These are phyloP conservation scores for Sungouiella blattae DNA, from an alignment of 805 yeast species.

Conservation along the genomic window DNA sequence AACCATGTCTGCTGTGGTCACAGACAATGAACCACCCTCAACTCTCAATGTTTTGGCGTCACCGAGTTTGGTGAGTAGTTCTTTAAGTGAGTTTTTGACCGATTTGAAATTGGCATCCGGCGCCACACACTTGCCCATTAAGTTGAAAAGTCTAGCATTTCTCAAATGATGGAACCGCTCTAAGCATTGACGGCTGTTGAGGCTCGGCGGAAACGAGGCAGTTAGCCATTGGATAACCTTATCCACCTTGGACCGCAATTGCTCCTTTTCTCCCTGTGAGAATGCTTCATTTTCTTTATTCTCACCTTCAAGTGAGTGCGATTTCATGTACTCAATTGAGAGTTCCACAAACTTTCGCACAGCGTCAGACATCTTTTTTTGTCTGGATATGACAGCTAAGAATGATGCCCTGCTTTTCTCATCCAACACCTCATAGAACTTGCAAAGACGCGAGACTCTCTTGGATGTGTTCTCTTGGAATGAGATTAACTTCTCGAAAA, in stretches of 20 bases:
- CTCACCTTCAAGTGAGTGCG: constrained; percentile 17
- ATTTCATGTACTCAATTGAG: constrained; percentile 37
- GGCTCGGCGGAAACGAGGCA: constrained; percentile 51
- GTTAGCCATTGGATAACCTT: constrained; percentile 63
- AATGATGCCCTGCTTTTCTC: constrained; percentile 62
- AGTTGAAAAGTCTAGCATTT: constrained; percentile 55
- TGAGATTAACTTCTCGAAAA: constrained; percentile 64
- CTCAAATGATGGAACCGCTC: constrained; percentile 51
- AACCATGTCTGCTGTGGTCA: constrained; percentile 48
- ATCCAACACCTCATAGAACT: constrained; percentile 47
- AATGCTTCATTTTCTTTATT: constrained; percentile 17
- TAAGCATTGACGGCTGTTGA: constrained; percentile 48
- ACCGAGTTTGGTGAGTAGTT: constrained; percentile 51
- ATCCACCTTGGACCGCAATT: constrained; percentile 36
- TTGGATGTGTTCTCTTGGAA: constrained; percentile 37
- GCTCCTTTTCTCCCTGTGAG: constrained; percentile 4
- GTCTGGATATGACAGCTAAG: constrained; percentile 66
- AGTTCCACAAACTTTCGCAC: constrained; percentile 46
- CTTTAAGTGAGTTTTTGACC: constrained; percentile 59
- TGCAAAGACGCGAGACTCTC: constrained; percentile 54
- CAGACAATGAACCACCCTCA: constrained; percentile 23
- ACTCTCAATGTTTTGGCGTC: constrained; percentile 48
- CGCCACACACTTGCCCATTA: constrained; percentile 52
- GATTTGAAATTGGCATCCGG: constrained; percentile 59
- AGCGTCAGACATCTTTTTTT: constrained; percentile 55